Evolutionary conservation across 129 eudicot species (phyloP), one percentile per base, ranked within the genome.

Genomic region (Lactuca saligna): DNA sequence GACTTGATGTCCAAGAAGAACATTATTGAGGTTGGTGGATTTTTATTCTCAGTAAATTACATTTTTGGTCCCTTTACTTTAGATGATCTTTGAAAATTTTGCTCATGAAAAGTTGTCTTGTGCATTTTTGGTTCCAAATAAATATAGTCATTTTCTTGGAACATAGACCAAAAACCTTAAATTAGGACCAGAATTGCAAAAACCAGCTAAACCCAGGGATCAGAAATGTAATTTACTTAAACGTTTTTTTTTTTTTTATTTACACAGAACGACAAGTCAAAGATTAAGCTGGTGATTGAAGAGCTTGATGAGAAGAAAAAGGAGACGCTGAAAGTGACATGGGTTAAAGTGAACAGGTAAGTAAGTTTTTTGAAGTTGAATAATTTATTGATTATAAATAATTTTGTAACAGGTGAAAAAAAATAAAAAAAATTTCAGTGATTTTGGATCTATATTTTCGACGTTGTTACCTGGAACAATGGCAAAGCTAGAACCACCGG

Each of bases 251-350:
- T 38, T 6, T 38, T 38, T 16, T 38, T 6, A 20, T 20, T 20
- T 20, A 20, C 20, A 20, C 57, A 93, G 98, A 93, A 89, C 64
- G 98, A 93, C 71, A 93, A 93, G 75, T 85, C 92, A 37, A 93
- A 93, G 72, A 93, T 93, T 69, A 84, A 87, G 77, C 77, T 80
- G 81, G 90, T 87, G 75, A 93, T 93, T 60, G 95, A 93, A 81
- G 98, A 93, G 79, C 98, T 93, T 63, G 98, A 93, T 75, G 98
- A 93, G 79, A 93, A 93, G 91, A 93, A 93, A 80, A 93, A 87
- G 65, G 99, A 89, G 65, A 93, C 95, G 3, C 84, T 93, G 5
- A 87, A 89, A 81, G 99, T 86, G 58, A 93, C 98, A n/a, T 93
- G 99, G 99, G 86, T 68, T 32, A 93, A 93, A 80, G 99, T 93